phyloP scores from a whole-genome alignment of 1,284 basidiomycete species.

The Hemileia vastatrix region DNA sequence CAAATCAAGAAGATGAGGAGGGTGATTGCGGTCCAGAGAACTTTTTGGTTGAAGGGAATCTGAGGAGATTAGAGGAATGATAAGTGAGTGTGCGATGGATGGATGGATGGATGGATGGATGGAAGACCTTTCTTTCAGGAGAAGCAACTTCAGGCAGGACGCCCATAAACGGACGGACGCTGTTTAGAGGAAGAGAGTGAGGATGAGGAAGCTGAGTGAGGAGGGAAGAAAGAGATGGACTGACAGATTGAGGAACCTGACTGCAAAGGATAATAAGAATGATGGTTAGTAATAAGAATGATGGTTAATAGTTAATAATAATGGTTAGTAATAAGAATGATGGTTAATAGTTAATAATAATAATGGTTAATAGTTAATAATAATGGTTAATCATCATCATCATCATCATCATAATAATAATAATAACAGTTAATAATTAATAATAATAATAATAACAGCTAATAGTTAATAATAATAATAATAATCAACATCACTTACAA shows the following conservation, averaged over 20 bases:
- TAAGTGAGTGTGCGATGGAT: not conserved
- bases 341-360: too few relatives aligned
- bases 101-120: not conserved
- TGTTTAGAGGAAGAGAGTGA: not conserved
- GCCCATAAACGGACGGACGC: conserved; percentile 82
- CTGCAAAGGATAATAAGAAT: too few relatives aligned
- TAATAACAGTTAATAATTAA: too few relatives aligned
- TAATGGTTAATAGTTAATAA: too few relatives aligned
- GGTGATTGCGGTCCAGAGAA: conserved; percentile 92
- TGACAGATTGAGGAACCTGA: conserved; percentile 79
- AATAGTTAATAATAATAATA: too few relatives aligned
- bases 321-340: too few relatives aligned
- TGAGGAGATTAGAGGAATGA: conserved; percentile 45
- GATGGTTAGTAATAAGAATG: too few relatives aligned
- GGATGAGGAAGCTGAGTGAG: not conserved
- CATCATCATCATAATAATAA: too few relatives aligned
- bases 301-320: too few relatives aligned
- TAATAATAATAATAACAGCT: too few relatives aligned
- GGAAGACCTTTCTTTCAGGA: conserved; percentile 75
- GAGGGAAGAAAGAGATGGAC: not conserved
- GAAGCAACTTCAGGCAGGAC: conserved; percentile 83
- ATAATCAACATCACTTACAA: too few relatives aligned
- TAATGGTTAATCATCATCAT: too few relatives aligned
- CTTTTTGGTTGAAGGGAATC: conserved; percentile 92
- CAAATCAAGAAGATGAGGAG: conserved; percentile 96